Percentiles rank a stretch among this genome's conserved stretches.
Evolutionary conservation across 306 rosid genomes (phyloP).

Genomic region (Astragalus membranaceus): DNA sequence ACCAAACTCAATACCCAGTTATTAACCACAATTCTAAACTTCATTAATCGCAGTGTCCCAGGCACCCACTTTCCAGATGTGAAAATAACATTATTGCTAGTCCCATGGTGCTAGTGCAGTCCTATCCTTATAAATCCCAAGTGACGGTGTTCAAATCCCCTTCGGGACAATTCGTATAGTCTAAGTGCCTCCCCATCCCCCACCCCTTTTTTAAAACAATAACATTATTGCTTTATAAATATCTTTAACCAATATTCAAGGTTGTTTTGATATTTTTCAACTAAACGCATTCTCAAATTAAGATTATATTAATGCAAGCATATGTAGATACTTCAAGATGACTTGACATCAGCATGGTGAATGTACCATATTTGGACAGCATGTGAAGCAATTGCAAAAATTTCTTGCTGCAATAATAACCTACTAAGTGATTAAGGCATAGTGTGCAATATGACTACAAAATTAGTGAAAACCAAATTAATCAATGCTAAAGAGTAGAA

Average conservation of each 20-base stretch:
- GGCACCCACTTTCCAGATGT: no score
- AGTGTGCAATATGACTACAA: background rate
- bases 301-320: background rate
- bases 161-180: no score
- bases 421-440: background rate
- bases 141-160: no score
- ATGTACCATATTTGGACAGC: background rate
- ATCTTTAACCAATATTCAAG: slow-evolving; percentile 2
- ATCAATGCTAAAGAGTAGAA: background rate
- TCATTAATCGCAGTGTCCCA: no score
- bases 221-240: background rate
- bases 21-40: no score
- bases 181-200: no score
- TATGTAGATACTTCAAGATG: background rate
- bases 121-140: no score
- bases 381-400: background rate
- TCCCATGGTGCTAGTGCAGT: no score
- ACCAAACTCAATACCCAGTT: no score
- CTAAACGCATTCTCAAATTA: background rate
- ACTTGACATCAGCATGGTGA: background rate
- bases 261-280: background rate
- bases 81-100: no score
- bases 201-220: no score
- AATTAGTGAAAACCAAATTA: background rate
- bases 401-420: background rate